phyloP scores from a whole-genome alignment of 2,329 filamentous ascomycete genomes.

The Leptographium flavum region DNA sequence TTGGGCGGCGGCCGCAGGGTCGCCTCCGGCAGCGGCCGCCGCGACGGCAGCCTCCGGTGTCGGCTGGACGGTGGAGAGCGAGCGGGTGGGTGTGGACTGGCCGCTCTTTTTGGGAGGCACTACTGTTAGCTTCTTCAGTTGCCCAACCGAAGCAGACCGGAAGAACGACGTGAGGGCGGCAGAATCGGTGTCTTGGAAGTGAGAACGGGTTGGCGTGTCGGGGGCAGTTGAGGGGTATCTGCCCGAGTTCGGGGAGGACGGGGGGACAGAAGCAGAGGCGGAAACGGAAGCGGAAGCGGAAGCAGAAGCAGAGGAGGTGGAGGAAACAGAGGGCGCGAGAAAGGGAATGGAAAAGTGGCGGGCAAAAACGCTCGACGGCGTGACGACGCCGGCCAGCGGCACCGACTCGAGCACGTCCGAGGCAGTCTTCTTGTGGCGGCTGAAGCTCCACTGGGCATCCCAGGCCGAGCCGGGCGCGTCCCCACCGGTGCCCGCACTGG shows the following conservation, averaged over 20 bases:
- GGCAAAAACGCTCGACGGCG: conserved; percentile 48
- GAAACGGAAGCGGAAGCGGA: conserved; percentile 2
- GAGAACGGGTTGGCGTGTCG: conserved; percentile 14
- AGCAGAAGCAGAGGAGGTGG: not conserved
- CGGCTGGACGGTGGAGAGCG: conserved; percentile 53
- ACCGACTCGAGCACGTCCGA: conserved; percentile 29
- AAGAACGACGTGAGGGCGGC: conserved; percentile 16
- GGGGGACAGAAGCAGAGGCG: not conserved
- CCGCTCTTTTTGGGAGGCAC: conserved; percentile 74
- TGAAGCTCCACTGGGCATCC: conserved; percentile 12
- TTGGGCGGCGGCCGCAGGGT: conserved; percentile 20
- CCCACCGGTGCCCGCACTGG: conserved; percentile 15
- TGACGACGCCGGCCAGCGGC: conserved; percentile 51
- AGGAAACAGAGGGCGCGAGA: conserved; percentile 6
- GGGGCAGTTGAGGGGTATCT: conserved; percentile 5
- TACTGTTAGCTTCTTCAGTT: conserved; percentile 81
- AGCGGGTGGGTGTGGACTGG: conserved; percentile 77
- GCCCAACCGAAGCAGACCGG: conserved; percentile 48
- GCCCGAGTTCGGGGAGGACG: not conserved
- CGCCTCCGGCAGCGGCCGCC: conserved; percentile 12
- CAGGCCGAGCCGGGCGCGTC: conserved; percentile 3
- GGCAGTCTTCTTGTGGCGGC: conserved; percentile 28
- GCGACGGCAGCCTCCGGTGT: conserved; percentile 27
- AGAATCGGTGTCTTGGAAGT: conserved; percentile 18
- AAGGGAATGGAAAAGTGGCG: conserved; percentile 56